Conservation (phyloP, 257 asterid genomes). For the Mitragyna speciosa region DNA sequence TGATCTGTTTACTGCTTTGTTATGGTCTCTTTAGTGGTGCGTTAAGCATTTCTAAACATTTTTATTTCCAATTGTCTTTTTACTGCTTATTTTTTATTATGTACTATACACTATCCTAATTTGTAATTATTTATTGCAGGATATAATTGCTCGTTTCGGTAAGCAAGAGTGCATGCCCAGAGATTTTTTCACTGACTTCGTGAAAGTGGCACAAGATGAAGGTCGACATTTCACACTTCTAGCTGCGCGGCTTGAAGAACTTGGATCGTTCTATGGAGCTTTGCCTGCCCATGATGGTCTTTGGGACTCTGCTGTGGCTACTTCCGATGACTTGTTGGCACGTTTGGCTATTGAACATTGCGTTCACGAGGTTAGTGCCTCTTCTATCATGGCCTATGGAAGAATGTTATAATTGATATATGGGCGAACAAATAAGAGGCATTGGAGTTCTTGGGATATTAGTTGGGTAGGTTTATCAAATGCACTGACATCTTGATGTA, state of each 20-base stretch:
- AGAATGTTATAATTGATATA: neutral
- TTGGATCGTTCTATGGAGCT: slow-evolving; percentile 92
- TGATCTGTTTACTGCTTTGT: no score
- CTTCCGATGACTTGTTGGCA: slow-evolving; percentile 74
- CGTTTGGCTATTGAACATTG: slow-evolving; percentile 92
- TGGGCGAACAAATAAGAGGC: no score
- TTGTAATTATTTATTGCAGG: slow-evolving; percentile 38
- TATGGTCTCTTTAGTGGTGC: neutral
- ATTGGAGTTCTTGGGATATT: neutral
- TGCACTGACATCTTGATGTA: no score
- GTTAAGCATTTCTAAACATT: neutral
- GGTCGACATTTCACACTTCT: slow-evolving; percentile 90
- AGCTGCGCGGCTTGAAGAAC: slow-evolving; percentile 69
- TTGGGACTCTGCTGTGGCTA: slow-evolving; percentile 93
- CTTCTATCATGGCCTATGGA: neutral
- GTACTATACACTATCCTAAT: neutral
- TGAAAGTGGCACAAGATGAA: slow-evolving; percentile 96
- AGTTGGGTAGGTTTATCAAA: neutral
- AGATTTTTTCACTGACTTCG: slow-evolving; percentile 91
- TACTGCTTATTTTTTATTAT: neutral
- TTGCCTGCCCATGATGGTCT: slow-evolving; percentile 96
- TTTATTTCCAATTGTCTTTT: neutral
- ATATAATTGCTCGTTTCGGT: slow-evolving; percentile 93
- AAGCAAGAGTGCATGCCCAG: slow-evolving; percentile 81
- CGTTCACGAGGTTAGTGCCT: slow-evolving; percentile 79